Base-by-base conservation (phyloP, 352 stramenopile genomes). In the Pythium pyrilobum region DNA sequence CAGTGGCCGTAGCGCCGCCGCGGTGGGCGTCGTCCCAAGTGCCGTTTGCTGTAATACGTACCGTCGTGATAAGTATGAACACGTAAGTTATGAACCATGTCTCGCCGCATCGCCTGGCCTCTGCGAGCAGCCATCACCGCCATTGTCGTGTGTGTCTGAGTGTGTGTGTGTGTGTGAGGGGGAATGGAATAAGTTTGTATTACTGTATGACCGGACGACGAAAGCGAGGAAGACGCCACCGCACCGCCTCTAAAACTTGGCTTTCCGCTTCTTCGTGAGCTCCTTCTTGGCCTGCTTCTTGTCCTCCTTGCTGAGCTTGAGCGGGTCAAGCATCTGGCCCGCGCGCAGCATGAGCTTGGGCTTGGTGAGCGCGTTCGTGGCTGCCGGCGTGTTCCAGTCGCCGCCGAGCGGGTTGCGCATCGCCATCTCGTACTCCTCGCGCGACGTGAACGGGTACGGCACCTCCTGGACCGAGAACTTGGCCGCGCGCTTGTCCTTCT, bases 361-460 rank as follows among this genome's bases (percentile, higher is more conserved):
- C n/a, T 89, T 81, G 6, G 89, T 98, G 62, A 98, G 77, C 24
- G 92, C 81, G 44, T 96, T 96, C 16, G 96, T 92, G 21, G 91
- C 78, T 39, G 85, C 57, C 10, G 84, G 76, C 18, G 96, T 97
- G 71, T 98, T 98, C 95, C 95, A 99, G 61, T 96, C 87, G 55
- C 74, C 85, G 45, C 97, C 93, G 69, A 94, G 87, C 47, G 81
- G 95, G 74, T 89, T 97, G 71, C 76, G 89, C 84, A 99, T 98
- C 38, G 92, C 91, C 54, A 88, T 85, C 72, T 99, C 96, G 72
- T 99, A 99, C 76, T 99, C 90, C 60, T 94, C 90, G 38, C 94
- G 84, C 52, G 85, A 97, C 46, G 85, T 98, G 72, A 98, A 99
- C 27, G 97, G 97, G 73, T 99, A 98, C 49, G 97, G 97, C 39